Evolutionary conservation across 2,329 filamentous ascomycete genomes (phyloP).

Genomic region (Bipolaris gigantea): DNA sequence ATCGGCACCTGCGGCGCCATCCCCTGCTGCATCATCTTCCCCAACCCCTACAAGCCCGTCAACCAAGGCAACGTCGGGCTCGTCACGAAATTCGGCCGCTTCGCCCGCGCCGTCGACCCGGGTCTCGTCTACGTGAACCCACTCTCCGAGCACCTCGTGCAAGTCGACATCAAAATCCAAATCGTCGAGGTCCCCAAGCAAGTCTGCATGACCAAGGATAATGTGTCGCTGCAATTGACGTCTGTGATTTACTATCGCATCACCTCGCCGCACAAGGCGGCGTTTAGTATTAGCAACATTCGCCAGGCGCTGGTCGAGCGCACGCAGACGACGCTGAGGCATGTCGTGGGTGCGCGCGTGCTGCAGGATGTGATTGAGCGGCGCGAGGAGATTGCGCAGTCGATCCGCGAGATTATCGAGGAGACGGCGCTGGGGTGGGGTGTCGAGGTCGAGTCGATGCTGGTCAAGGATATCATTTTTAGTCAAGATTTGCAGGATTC

Average conservation of each 20-base stretch:
- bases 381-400: conserved; percentile 93
- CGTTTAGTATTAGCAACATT: conserved; percentile 94
- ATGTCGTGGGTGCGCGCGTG: conserved; percentile 93
- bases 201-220: conserved; percentile 99
- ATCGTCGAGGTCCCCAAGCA: conserved; percentile 96
- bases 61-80: conserved; percentile 92
- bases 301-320: conserved; percentile 96
- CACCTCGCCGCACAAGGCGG: conserved; percentile 90
- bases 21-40: conserved; percentile 88
- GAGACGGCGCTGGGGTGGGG: conserved; percentile 94
- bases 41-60: conserved; percentile 94
- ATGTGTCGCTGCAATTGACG: conserved; percentile 89
- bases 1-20: conserved; percentile 82
- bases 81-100: conserved; percentile 92
- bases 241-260: conserved; percentile 99
- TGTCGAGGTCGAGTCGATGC: conserved; percentile 95
- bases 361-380: conserved; percentile 98
- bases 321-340: conserved; percentile 94
- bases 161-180: conserved; percentile 99
- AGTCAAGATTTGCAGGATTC: conserved; percentile 93
- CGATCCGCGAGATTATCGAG: conserved; percentile 95
- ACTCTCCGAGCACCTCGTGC: conserved; percentile 82
- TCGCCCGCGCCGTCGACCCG: conserved; percentile 94
- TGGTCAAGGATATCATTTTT: conserved; percentile 99
- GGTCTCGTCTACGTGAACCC: conserved; percentile 98